phyloP scores from a whole-genome alignment of 768 basidiomycete genomes.

The Russula ochroleuca region DNA sequence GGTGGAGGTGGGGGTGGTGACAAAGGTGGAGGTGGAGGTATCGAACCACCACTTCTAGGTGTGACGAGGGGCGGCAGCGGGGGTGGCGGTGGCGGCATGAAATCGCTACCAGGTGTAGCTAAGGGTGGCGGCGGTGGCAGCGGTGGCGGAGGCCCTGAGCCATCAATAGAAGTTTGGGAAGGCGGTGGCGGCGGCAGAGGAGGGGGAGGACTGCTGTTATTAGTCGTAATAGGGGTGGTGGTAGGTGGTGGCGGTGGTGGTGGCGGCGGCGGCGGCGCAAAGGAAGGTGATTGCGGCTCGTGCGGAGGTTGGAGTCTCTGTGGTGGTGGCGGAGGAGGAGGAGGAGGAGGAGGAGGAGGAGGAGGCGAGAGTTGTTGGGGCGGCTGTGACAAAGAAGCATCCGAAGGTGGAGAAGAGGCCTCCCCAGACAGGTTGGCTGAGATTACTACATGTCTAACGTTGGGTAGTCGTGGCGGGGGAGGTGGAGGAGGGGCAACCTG shows the following conservation, averaged over 20 bases:
- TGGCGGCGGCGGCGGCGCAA: conserved; percentile 29
- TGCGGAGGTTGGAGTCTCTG: conserved; percentile 26
- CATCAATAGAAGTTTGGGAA: too few species aligned
- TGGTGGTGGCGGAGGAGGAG: conserved; percentile 28
- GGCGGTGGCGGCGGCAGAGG: not conserved
- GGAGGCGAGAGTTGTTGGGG: conserved; percentile 17
- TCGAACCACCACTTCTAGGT: not conserved
- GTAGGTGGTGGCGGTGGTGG: conserved; percentile 24
- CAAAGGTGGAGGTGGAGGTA: conserved; percentile 9
- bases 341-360: too few species aligned
- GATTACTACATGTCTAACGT: not conserved
- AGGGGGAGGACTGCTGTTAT: not conserved
- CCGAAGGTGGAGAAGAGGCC: not conserved
- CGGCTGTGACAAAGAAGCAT: not conserved
- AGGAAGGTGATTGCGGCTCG: conserved; percentile 18
- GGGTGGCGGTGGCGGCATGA: not conserved
- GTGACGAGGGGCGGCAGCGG: too few species aligned
- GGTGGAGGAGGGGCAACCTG: conserved; percentile 62
- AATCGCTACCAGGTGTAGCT: not conserved
- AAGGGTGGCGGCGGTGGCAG: conserved; percentile 4
- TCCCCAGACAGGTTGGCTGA: conserved; percentile 8
- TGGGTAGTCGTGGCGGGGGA: conserved; percentile 37
- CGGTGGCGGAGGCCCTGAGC: conserved; percentile 6
- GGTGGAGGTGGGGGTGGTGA: conserved; percentile 19
- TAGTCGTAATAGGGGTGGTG: conserved; percentile 25